Conservation (phyloP, 768 basidiomycete species). For the Hysterangium stoloniferum region DNA sequence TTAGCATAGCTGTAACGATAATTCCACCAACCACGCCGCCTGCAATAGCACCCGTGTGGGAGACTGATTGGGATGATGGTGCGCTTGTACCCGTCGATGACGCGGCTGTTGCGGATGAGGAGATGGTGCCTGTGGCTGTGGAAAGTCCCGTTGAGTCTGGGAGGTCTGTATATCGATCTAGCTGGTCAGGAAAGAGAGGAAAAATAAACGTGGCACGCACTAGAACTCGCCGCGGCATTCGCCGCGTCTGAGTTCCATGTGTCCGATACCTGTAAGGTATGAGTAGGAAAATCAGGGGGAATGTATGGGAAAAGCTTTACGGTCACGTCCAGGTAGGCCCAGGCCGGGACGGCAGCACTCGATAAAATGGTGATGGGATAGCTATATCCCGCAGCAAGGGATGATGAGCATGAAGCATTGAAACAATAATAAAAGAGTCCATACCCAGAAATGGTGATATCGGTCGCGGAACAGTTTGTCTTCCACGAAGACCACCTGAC, state of each 20-base stretch:
- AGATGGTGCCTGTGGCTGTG: background rate
- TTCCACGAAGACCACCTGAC: constrained; percentile 1
- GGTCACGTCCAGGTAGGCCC: constrained; percentile 3
- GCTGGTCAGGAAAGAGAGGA: no score
- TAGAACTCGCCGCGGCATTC: background rate
- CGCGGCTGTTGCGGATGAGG: background rate
- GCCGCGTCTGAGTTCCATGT: background rate
- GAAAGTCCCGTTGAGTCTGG: background rate
- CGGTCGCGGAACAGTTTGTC: background rate
- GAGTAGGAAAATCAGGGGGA: no score
- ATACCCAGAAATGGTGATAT: background rate
- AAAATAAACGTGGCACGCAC: no score
- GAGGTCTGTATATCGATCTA: background rate
- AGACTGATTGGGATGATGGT: background rate
- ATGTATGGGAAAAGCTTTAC: background rate
- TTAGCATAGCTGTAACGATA: background rate
- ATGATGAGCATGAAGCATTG: background rate
- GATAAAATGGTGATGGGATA: background rate
- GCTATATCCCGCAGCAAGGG: background rate
- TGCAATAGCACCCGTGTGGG: constrained; percentile 7
- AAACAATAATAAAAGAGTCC: background rate
- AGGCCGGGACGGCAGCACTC: background rate
- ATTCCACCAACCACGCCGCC: constrained; percentile 1
- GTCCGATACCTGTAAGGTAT: background rate
- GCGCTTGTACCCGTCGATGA: background rate